Conservation (phyloP, 305 asterid species). For the Petunia hybrid region DNA sequence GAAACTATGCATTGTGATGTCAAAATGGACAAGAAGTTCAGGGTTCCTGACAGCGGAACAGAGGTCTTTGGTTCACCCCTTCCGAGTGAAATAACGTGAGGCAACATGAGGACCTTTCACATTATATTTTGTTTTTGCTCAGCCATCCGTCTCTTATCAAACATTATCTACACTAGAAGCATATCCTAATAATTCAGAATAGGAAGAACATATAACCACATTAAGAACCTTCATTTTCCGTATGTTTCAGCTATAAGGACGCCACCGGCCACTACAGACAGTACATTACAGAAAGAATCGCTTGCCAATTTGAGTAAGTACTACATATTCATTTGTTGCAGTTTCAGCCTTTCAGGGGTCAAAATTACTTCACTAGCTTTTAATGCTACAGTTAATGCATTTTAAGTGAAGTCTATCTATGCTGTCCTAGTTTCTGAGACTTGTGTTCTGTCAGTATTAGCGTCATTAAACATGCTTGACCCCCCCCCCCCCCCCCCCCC, state of each 20-base stretch:
- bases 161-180: not conserved
- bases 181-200: constrained; percentile 30
- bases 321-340: constrained; percentile 16
- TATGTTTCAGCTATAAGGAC: constrained; percentile 11
- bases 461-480: not conserved
- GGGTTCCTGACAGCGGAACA: not conserved
- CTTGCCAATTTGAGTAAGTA: not conserved
- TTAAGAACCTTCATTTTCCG: not conserved
- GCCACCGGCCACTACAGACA: constrained; percentile 15
- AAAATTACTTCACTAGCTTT: not conserved
- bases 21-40: not conserved
- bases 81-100: not conserved
- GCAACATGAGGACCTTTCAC: constrained; percentile 9
- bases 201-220: not conserved
- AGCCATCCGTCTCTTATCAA: constrained; percentile 24
- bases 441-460: not conserved
- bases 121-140: not conserved
- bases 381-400: not conserved
- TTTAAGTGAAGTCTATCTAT: not conserved
- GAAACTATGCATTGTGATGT: not conserved
- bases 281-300: not conserved
- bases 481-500: too few species aligned
- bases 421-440: not conserved
- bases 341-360: not conserved
- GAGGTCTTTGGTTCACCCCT: constrained; percentile 22